Evolutionary conservation across 139 green algal genomes (phyloP), one percentile per base, ranked within the genome.

Genomic region (Auxenochlorella protothecoides): DNA sequence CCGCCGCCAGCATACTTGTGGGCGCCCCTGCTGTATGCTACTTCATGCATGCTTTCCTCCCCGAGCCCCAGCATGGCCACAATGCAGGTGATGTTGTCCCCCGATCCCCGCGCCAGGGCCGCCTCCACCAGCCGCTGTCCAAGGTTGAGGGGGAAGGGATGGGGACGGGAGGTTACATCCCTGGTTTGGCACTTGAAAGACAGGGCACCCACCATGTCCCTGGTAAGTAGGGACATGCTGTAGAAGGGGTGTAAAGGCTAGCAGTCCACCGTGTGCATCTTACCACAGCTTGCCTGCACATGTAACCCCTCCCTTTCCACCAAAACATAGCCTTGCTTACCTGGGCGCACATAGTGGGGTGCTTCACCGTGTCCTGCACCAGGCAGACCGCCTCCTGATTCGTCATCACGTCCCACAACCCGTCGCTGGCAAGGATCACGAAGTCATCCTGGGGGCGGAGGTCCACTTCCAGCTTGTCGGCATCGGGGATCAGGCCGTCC

Each of bases 351-450:
- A 95, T 81, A 44, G 63, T 59, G 2, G 90, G 90, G 27, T 93
- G 75, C 79, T 93, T 94, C 3, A 94, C 90, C 4, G 89, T 96
- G 80, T 94, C 90, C 53, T 80, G 71, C 62, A 93, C 85, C 53
- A 94, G 56, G 0, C 70, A 79, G 5, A 88, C 80, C 6, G 84
- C 88, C n/a, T 97, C 93, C 15, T 89, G 76, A 52, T 87, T 89
- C 62, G 63, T 72, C 52, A 97, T 13, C 8, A 79, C 76, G 69
- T 96, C 93, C 92, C 93, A 97, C 14, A 97, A 65, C 0, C 92
- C 92, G 71, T 97, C 93, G 53, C 72, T 91, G 13, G 84, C 92
- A 5, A 96, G 62, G 8, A 97, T 79, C 13, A 97, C 14, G 73
- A 96, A 97, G 16, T 85, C 72, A 76, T 97, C 92, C 0, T 74